Evolutionary conservation across 345 rosid species (phyloP).

Genomic region (Melaleuca alternifolia): DNA sequence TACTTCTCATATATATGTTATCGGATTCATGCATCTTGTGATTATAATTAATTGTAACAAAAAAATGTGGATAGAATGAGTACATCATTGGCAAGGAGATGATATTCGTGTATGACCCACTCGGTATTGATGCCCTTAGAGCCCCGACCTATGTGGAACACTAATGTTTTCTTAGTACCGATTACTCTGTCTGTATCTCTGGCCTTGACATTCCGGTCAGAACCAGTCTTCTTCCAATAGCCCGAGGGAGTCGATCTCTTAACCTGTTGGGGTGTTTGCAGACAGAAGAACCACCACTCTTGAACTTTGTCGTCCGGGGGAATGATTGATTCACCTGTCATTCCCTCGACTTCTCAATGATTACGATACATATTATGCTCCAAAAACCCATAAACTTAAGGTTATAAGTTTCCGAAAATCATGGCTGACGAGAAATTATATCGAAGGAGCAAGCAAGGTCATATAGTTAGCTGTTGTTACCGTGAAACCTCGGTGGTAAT

Average conservation of each 20-base stretch:
- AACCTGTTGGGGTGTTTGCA: background rate
- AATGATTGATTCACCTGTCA: background rate
- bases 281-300: slow-evolving; percentile 2
- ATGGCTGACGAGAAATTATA: too few relatives aligned
- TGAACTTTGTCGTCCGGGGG: background rate
- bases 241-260: background rate
- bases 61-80: background rate
- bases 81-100: background rate
- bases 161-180: background rate
- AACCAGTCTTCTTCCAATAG: background rate
- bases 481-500: background rate
- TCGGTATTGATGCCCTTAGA: background rate
- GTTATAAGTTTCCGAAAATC: too few relatives aligned
- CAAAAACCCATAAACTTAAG: too few relatives aligned
- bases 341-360: too few relatives aligned
- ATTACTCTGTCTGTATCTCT: background rate
- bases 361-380: too few relatives aligned
- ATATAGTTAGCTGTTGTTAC: background rate
- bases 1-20: background rate
- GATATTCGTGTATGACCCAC: background rate
- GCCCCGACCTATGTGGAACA: background rate
- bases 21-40: background rate
- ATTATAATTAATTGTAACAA: background rate
- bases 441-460: background rate
- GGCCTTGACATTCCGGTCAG: background rate